Base-by-base conservation (phyloP, 805 yeast genomes). In the Zygosaccharomyces gambellarensis region DNA sequence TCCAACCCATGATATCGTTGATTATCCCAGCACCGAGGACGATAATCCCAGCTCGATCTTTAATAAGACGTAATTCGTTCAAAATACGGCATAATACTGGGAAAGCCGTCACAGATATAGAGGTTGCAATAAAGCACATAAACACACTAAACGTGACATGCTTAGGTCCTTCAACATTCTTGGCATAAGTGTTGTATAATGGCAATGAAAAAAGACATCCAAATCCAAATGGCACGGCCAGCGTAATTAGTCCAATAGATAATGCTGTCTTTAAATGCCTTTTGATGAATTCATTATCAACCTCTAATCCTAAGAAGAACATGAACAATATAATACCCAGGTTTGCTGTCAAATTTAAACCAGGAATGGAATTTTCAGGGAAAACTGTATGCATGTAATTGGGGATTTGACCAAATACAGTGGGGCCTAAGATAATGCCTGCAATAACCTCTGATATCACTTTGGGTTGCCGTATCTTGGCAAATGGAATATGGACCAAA, bases 1-100 rank as follows among this genome's bases (percentile, higher is more conserved):
- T 79, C 95, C 95, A 87, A 4, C 95, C 95, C 14, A 84, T 62
- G 57, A 87, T 76, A 62, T 87, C 95, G 62, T 87, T 87, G 38
- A 82, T 76, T 49, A 87, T 85, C 45, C 95, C 95, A 3, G 95
- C 94, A 3, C 92, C 87, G 31, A 87, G 69, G n/a, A 85, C 94
- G 30, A 79, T 73, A 9, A 76, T 73, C 39, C 89, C 90, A 19
- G 86, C 90, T 55, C 87, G 73, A 60, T 83, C 90, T 45, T 81
- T 81, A 30, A 84, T 76, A 52, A 87, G 71, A 55, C 86, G 76
- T 53, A 87, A 72, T 61, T 86, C 92, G 4, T 89, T 82, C 54
- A 87, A 69, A 25, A 87, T 87, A 62, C 95, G 79, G 1, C 87
- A 92, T 53, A 87, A 68, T 2, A 87, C 95, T 0, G 95, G 95